Evolutionary conservation across 2,329 filamentous ascomycete genomes (phyloP).

Genomic region (Onygenales sp.): DNA sequence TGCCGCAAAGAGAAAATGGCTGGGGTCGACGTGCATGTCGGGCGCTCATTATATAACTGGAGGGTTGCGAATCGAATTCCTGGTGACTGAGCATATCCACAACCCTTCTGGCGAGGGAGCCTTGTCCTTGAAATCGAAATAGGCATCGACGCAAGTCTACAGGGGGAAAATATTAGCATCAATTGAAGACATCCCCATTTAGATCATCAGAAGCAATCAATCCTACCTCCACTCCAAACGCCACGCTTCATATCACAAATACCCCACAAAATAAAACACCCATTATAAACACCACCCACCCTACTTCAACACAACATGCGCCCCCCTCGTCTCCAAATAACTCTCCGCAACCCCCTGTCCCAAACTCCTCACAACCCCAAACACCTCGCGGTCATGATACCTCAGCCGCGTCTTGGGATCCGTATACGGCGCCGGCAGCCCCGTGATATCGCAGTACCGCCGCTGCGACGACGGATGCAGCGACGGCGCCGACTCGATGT

Average conservation of each 20-base stretch:
- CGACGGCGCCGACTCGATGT: conserved; percentile 89
- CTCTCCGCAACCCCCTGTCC: conserved; percentile 77
- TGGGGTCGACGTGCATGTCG: too few relatives aligned
- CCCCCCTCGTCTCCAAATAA: conserved; percentile 80
- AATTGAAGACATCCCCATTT: too few relatives aligned
- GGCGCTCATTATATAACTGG: too few relatives aligned
- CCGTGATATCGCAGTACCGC: conserved; percentile 94
- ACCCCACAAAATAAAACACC: not conserved
- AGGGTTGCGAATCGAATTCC: too few relatives aligned
- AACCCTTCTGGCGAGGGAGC: too few relatives aligned
- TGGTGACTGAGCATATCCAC: too few relatives aligned
- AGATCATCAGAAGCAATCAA: too few relatives aligned
- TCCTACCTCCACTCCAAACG: not conserved
- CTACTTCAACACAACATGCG: conserved; percentile 85
- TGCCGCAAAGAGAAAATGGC: too few relatives aligned
- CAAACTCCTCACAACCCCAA: conserved; percentile 68
- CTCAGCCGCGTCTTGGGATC: conserved; percentile 91
- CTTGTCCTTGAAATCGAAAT: too few relatives aligned
- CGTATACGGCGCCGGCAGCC: conserved; percentile 78
- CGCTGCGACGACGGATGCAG: conserved; percentile 67
- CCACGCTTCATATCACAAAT: not conserved
- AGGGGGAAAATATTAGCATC: too few relatives aligned
- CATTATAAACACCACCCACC: not conserved
- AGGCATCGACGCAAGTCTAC: too few relatives aligned
- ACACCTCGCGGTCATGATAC: conserved; percentile 90